Percentiles rank a stretch among this genome's conserved stretches.
Evolutionary conservation across 2,329 filamentous ascomycete genomes (phyloP).

Genomic region (Grosmannia serpens): DNA sequence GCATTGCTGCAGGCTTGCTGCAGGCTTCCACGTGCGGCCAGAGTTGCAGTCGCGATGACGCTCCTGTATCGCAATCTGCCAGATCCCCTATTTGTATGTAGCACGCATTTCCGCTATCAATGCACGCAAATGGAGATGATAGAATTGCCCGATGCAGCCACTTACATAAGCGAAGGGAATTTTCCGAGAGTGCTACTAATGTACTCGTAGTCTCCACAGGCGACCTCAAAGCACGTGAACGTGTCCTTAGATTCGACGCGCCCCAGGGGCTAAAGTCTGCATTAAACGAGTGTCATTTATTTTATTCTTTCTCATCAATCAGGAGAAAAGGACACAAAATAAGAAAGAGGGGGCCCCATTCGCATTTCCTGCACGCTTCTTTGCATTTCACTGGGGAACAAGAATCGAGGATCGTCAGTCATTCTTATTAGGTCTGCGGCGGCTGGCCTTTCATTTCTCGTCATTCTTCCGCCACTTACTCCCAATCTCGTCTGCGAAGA

Average conservation of each 20-base stretch:
- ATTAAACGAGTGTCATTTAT: background rate
- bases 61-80: too few relatives aligned
- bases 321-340: background rate
- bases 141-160: background rate
- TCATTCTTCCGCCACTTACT: background rate
- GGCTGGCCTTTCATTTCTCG: background rate
- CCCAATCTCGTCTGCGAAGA: slow-evolving; percentile 1
- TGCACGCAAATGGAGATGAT: background rate
- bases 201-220: background rate
- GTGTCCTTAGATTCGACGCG: background rate
- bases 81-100: too few relatives aligned
- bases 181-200: background rate
- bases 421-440: background rate
- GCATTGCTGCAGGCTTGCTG: too few relatives aligned
- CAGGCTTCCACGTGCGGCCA: too few relatives aligned
- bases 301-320: slow-evolving; percentile 4
- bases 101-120: too few relatives aligned
- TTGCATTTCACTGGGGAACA: background rate
- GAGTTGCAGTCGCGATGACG: background rate
- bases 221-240: slow-evolving; percentile 7
- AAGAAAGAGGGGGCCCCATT: background rate
- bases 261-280: background rate
- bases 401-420: background rate
- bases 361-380: background rate
- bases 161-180: background rate